These are phyloP conservation scores for Saccharomyces hybrid DNA, from an alignment of 1,139 yeast genomes.

Conservation along the genomic window DNA sequence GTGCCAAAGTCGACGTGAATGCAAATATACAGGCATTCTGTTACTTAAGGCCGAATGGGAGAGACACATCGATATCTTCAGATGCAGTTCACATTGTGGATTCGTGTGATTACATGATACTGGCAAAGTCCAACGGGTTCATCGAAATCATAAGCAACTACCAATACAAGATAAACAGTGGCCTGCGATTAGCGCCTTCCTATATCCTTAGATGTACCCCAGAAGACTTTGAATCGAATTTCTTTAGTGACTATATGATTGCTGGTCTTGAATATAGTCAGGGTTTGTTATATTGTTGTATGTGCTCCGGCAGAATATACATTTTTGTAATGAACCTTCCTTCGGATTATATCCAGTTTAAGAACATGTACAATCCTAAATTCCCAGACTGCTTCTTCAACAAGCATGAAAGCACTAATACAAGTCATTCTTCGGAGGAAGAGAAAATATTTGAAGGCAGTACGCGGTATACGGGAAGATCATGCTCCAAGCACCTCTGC, in stretches of 20 bases:
- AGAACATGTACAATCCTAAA: conserved; percentile 7
- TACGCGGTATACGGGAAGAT: conserved; percentile 13
- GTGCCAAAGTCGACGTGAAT: conserved; percentile 13
- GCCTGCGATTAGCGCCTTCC: conserved; percentile 11
- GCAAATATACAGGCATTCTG: conserved; percentile 23
- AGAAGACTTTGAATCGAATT: conserved; percentile 8
- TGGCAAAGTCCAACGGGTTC: conserved; percentile 26
- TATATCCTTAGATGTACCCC: conserved; percentile 22
- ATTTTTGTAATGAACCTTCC: conserved; percentile 25
- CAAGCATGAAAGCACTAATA: not conserved
- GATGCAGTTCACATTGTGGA: conserved; percentile 8
- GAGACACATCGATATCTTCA: conserved; percentile 1
- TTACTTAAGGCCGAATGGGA: conserved; percentile 18
- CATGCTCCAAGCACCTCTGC: conserved; percentile 19
- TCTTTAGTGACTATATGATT: conserved; percentile 13
- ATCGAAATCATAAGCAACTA: conserved; percentile 24
- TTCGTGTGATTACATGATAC: conserved; percentile 24
- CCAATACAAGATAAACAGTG: conserved; percentile 12
- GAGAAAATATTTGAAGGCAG: conserved; percentile 11
- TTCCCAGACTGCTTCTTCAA: not conserved
- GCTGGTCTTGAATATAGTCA: conserved; percentile 22
- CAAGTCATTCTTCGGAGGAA: conserved; percentile 7
- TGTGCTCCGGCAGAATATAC: conserved; percentile 20
- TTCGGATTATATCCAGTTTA: conserved; percentile 17
- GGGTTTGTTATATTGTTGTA: conserved; percentile 24